phyloP scores from a whole-genome alignment of 2,329 filamentous ascomycete species.

The Akanthomyces dipterigenus region DNA sequence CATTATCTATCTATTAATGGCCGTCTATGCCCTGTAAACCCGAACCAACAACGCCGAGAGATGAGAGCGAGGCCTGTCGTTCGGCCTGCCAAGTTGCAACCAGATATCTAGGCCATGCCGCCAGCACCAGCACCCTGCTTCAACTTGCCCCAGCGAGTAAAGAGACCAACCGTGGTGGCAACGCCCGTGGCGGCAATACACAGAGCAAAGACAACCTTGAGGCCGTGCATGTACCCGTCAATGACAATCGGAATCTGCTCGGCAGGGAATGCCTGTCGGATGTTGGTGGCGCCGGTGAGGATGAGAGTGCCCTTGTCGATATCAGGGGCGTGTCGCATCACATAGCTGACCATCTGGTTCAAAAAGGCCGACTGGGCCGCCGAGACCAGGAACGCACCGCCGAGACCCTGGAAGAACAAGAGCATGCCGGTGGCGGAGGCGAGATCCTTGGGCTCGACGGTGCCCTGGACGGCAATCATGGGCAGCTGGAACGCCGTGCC shows the following conservation, averaged over 20 bases:
- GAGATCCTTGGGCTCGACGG: constrained; percentile 34
- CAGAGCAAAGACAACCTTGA: constrained; percentile 57
- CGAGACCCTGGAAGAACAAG: constrained; percentile 44
- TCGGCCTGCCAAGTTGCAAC: too few species aligned
- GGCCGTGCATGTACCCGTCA: constrained; percentile 54
- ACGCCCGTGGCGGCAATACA: constrained; percentile 41
- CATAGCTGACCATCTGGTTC: constrained; percentile 33
- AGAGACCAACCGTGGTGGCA: constrained; percentile 28
- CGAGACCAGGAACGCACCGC: constrained; percentile 44
- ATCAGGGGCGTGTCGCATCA: constrained; percentile 28
- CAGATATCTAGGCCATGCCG: constrained; percentile 22
- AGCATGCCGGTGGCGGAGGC: constrained; percentile 41
- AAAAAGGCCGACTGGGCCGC: constrained; percentile 41
- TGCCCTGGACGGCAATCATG: constrained; percentile 42
- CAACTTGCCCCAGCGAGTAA: constrained; percentile 33
- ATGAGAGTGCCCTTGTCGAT: constrained; percentile 32
- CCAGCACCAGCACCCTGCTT: constrained; percentile 22
- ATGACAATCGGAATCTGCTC: constrained; percentile 49
- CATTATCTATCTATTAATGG: too few species aligned
- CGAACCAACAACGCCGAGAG: too few species aligned
- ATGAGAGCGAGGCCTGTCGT: too few species aligned
- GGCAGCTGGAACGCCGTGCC: constrained; percentile 42
- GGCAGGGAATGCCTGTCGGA: constrained; percentile 43
- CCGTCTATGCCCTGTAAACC: too few species aligned
- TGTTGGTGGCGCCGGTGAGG: constrained; percentile 44